phyloP scores from a whole-genome alignment of 1,139 yeast genomes.

The Entelexis paramagnoliae region DNA sequence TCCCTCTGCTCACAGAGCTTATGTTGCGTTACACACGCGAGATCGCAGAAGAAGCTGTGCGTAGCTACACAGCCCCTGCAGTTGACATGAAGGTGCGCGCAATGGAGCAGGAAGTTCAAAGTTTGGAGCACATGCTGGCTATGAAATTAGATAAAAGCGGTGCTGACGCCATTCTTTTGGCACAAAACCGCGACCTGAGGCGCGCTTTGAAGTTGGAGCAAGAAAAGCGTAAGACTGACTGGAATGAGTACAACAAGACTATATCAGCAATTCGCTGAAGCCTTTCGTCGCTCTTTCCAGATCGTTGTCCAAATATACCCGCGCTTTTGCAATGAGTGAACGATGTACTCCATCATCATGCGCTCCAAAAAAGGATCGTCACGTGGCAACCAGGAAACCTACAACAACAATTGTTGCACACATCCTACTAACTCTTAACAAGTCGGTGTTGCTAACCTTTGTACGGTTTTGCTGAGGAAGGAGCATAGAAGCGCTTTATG shows the following conservation, averaged over 20 bases:
- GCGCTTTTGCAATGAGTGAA: no score
- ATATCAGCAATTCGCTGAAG: background rate
- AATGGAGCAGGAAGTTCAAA: constrained; percentile 15
- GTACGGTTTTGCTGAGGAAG: no score
- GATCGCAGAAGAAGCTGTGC: constrained; percentile 15
- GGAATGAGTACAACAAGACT: constrained; percentile 17
- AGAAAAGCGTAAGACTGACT: constrained; percentile 23
- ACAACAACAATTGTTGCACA: no score
- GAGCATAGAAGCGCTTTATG: background rate
- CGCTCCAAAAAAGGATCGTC: no score
- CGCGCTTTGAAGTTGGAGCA: constrained; percentile 18
- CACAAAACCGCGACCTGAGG: constrained; percentile 20
- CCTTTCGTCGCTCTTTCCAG: background rate
- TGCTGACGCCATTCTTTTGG: constrained; percentile 22
- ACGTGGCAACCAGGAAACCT: no score
- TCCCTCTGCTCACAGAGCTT: constrained; percentile 21
- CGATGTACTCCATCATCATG: no score
- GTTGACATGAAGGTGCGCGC: constrained; percentile 2
- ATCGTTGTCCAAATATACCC: no score
- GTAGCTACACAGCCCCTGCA: constrained; percentile 12
- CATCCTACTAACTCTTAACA: no score
- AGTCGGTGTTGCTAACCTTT: no score
- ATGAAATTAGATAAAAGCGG: constrained; percentile 19
- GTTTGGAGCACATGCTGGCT: constrained; percentile 19
- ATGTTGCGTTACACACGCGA: constrained; percentile 19